Percentiles rank a stretch among this genome's conserved stretches.
Evolutionary conservation across 2,329 filamentous ascomycete species (phyloP).

Genomic region (Penicillium sp.): DNA sequence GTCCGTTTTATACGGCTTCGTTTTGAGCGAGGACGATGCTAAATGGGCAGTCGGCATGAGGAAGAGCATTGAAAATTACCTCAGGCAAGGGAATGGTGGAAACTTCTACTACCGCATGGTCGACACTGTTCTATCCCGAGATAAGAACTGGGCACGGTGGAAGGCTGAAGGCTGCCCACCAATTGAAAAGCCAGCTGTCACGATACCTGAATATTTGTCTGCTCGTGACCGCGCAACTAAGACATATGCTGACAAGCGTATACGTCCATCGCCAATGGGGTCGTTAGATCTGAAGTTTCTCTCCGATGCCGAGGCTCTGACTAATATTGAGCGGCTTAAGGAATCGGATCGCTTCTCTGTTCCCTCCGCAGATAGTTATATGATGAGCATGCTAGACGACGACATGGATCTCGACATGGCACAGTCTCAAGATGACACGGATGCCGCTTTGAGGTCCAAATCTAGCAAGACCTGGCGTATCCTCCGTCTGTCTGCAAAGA

Average conservation of each 20-base stretch:
- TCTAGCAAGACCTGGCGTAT: constrained; percentile 90
- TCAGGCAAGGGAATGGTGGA: constrained; percentile 79
- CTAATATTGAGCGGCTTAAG: constrained; percentile 72
- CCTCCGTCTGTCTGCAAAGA: constrained; percentile 75
- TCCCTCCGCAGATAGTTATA: constrained; percentile 72
- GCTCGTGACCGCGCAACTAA: constrained; percentile 70
- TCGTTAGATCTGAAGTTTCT: constrained; percentile 80
- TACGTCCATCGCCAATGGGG: constrained; percentile 70
- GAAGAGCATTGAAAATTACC: constrained; percentile 76
- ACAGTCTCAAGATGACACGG: constrained; percentile 64
- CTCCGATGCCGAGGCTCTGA: constrained; percentile 64
- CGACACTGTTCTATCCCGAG: constrained; percentile 89
- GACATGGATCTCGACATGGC: constrained; percentile 88
- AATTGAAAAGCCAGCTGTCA: constrained; percentile 76
- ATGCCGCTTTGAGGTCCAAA: constrained; percentile 69
- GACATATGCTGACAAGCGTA: constrained; percentile 70
- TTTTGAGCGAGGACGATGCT: constrained; percentile 79
- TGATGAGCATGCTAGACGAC: constrained; percentile 73
- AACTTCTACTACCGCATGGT: constrained; percentile 96
- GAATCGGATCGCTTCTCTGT: constrained; percentile 65
- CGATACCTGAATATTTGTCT: constrained; percentile 68
- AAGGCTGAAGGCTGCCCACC: constrained; percentile 91
- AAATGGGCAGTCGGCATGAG: constrained; percentile 86
- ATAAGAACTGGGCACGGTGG: constrained; percentile 99
- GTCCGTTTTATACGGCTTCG: constrained; percentile 83